Base-by-base conservation (phyloP, 2,329 filamentous ascomycete species). In the Chaetothyriales sp. region DNA sequence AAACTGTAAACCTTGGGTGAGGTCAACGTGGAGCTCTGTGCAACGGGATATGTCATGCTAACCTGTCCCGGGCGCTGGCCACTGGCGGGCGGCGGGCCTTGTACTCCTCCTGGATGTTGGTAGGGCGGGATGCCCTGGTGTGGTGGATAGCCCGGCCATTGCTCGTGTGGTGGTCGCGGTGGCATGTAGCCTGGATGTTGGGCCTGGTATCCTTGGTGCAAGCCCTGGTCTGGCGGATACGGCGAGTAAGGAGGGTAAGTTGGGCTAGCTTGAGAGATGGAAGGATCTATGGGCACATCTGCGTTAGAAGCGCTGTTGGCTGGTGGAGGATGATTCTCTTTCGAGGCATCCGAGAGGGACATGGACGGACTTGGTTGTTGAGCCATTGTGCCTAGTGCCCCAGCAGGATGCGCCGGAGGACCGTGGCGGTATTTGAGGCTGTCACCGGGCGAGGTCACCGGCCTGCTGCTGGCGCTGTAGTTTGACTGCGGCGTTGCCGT, bases 301-400 rank as follows among this genome's bases (percentile, higher is more conserved):
- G 78, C 79, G 87, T 95, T 86, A 95, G 89, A 93, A 72, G 87
- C 89, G 61, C 66, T 64, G 61, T 63, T 68, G 63, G 66, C 63
- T 69, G 78, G 75, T 73, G 79, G 83, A 82, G 79, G 83, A 82
- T 84, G 80, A 78, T 76, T 71, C 74, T 72, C 83, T 73, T 77
- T 75, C 65, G 75, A 74, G 68, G 75, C 84, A 86, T 88, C 84
- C 78, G 81, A 78, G 75, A 86, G 75, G 81, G 84, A 78, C 77
- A 86, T 79, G 73, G 86, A 95, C 88, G 86, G 86, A 95, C 89
- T 95, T 84, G 86, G 86, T 83, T 87, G 80, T 86, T 95, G 88
- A 80, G 89, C 87, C 89, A 95, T 95, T 82, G 83, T 84, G 81
- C 80, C 84, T 72, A 83, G 79, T 72, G 80, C 80, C 72, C 78